A percentile compares a stretch with the other conserved stretches of the same genome.
Evolutionary conservation across 78 protist genomes (phyloP).

Genomic region (Anaeramoeba flamelloides): DNA sequence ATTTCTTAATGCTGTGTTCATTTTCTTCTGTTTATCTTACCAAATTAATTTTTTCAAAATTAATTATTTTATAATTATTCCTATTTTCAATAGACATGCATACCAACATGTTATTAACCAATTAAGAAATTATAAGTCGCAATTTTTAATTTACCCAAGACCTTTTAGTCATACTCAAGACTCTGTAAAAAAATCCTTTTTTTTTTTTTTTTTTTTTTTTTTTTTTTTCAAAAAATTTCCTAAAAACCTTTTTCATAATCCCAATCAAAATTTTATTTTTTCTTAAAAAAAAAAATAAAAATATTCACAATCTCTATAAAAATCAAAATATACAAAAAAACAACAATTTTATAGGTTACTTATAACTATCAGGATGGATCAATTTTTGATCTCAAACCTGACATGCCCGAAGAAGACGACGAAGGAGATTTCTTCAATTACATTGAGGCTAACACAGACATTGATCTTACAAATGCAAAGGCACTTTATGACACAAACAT

Average conservation of each 20-base stretch:
- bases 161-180: background rate
- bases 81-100: background rate
- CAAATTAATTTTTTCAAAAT: too few relatives aligned
- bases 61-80: too few relatives aligned
- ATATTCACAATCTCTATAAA: background rate
- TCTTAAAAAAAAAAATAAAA: background rate
- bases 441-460: background rate
- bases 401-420: background rate
- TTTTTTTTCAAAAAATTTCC: background rate
- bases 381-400: background rate
- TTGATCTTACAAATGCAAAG: background rate
- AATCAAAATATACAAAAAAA: background rate
- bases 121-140: background rate
- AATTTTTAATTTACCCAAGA: background rate
- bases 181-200: background rate
- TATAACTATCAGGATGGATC: background rate
- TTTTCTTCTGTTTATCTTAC: background rate
- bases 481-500: background rate
- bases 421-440: background rate
- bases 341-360: background rate
- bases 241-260: background rate
- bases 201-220: background rate
- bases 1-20: background rate
- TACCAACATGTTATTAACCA: background rate
- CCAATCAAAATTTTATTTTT: background rate